Evolutionary conservation across 2,329 filamentous ascomycete species (phyloP).

Genomic region (Diaporthe destruens): DNA sequence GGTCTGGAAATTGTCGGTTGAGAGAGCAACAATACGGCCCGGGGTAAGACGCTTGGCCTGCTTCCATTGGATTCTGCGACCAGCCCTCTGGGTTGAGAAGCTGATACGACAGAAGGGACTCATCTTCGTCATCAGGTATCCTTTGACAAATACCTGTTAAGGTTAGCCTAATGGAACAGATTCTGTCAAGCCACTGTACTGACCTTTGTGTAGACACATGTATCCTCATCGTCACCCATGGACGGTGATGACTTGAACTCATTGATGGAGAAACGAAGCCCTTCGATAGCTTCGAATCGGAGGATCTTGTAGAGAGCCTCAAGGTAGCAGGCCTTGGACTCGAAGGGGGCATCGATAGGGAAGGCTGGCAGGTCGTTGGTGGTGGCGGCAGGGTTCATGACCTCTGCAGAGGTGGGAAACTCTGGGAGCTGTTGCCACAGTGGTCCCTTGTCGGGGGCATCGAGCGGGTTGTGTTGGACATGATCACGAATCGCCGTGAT

Average conservation of each 20-base stretch:
- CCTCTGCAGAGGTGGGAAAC: slow-evolving; percentile 66
- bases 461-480: slow-evolving; percentile 10
- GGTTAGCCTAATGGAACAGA: neutral
- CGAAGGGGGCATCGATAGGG: slow-evolving; percentile 67
- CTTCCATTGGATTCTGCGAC: slow-evolving; percentile 75
- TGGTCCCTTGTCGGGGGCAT: neutral
- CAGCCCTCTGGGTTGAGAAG: slow-evolving; percentile 76
- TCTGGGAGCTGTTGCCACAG: slow-evolving; percentile 59
- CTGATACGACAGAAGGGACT: slow-evolving; percentile 76
- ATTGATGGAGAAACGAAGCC: slow-evolving; percentile 75
- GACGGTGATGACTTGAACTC: slow-evolving; percentile 64
- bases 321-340: slow-evolving; percentile 74
- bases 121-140: slow-evolving; percentile 71
- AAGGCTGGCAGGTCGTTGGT: slow-evolving; percentile 62
- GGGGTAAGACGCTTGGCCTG: slow-evolving; percentile 65
- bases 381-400: slow-evolving; percentile 54
- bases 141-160: slow-evolving; percentile 73
- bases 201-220: slow-evolving; percentile 79
- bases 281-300: slow-evolving; percentile 78
- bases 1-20: slow-evolving; percentile 71
- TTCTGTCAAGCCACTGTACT: slow-evolving; percentile 41
- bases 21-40: slow-evolving; percentile 67
- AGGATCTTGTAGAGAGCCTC: slow-evolving; percentile 80
- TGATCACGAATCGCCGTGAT: slow-evolving; percentile 32
- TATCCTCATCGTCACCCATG: slow-evolving; percentile 68